These are phyloP conservation scores for Colletotrichum costaricense DNA, from an alignment of 2,329 filamentous ascomycete genomes.

Conservation along the genomic window DNA sequence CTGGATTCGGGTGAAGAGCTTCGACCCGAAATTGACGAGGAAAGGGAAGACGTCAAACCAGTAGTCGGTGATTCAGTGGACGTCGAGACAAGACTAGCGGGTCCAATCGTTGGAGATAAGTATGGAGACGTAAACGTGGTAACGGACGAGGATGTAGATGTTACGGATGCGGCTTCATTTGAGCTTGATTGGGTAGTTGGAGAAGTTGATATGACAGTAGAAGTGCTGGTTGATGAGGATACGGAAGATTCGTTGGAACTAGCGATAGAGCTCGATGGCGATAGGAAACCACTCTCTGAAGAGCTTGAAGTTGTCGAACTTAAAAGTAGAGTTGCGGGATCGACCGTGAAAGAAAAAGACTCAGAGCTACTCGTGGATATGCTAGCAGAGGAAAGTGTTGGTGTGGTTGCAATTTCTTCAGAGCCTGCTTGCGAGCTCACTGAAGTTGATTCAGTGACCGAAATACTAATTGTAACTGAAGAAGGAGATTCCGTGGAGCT, in stretches of 20 bases:
- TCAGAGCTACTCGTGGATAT: not conserved
- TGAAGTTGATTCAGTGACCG: not conserved
- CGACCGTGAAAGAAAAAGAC: not conserved
- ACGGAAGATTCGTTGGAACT: no score
- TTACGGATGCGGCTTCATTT: no score
- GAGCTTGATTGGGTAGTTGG: no score
- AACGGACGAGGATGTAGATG: no score
- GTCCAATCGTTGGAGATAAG: not conserved
- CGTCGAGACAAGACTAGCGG: not conserved
- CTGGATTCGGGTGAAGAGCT: not conserved
- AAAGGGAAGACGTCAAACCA: not conserved
- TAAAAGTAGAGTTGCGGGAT: not conserved
- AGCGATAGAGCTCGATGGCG: no score
- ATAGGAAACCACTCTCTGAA: no score
- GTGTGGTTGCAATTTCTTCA: not conserved
- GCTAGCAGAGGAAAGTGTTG: not conserved
- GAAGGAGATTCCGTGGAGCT: not conserved
- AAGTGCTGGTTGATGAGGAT: no score
- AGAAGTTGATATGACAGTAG: no score
- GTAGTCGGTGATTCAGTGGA: not conserved
- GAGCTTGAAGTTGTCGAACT: no score
- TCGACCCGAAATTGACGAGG: not conserved
- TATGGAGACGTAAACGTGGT: not conserved
- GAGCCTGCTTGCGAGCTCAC: not conserved
- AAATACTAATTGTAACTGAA: not conserved